Evolutionary conservation across 2,329 filamentous ascomycete species (phyloP).

Genomic region (Penicillium sclerotigenum): DNA sequence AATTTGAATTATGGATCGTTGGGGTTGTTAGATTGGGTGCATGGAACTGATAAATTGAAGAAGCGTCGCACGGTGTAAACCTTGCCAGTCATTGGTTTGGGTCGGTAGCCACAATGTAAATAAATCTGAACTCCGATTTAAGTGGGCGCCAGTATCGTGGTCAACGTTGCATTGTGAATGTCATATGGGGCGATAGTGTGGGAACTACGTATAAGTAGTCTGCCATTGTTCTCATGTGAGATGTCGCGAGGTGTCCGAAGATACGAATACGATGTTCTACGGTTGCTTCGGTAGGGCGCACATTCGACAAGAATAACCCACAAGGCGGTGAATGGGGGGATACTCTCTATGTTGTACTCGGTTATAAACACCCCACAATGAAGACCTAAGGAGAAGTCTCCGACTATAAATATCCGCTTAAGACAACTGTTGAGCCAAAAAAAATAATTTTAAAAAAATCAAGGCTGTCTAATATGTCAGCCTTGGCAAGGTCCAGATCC

Average conservation of each 20-base stretch:
- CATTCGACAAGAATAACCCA: too few relatives aligned
- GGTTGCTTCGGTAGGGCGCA: too few relatives aligned
- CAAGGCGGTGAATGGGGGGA: neutral
- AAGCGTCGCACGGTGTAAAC: slow-evolving; percentile 16
- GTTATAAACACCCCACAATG: neutral
- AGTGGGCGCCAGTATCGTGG: neutral
- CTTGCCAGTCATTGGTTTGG: neutral
- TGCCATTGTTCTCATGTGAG: neutral
- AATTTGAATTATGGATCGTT: slow-evolving; percentile 54
- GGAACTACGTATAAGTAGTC: too few relatives aligned
- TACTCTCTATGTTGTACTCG: too few relatives aligned
- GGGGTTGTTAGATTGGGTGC: slow-evolving; percentile 55
- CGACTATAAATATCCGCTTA: neutral
- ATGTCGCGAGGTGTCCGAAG: neutral
- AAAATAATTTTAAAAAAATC: too few relatives aligned
- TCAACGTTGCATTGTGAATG: too few relatives aligned
- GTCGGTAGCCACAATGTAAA: neutral
- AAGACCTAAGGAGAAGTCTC: too few relatives aligned
- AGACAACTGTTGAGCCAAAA: neutral
- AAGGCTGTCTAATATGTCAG: neutral
- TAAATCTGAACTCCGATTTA: neutral
- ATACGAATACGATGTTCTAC: neutral
- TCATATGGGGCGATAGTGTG: neutral
- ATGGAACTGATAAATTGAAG: slow-evolving; percentile 45
- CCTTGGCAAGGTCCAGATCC: neutral